phyloP scores from a whole-genome alignment of 768 basidiomycete genomes.

The Trametes coccinea region DNA sequence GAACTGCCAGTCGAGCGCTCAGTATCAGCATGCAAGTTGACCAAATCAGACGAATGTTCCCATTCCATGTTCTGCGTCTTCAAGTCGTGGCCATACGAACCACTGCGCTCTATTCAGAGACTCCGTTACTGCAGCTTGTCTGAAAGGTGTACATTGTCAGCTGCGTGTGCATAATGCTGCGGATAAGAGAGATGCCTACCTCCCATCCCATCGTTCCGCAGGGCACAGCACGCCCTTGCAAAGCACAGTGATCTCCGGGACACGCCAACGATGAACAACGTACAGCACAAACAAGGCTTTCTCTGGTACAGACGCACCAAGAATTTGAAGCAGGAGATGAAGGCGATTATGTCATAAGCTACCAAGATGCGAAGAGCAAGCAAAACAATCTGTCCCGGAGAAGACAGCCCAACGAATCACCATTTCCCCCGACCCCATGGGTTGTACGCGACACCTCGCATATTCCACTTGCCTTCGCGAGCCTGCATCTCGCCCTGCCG shows the following conservation, averaged over 20 bases:
- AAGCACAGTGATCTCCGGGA: no score
- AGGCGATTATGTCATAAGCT: no score
- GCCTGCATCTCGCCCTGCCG: constrained; percentile 47
- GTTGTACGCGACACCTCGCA: constrained; percentile 58
- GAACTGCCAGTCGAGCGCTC: neutral
- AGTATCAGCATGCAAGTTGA: neutral
- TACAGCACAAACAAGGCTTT: no score
- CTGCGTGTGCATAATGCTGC: neutral
- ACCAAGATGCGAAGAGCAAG: neutral
- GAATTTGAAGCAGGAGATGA: no score
- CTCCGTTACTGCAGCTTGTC: neutral
- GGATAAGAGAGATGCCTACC: neutral
- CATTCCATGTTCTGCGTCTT: neutral
- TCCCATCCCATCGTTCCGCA: no score
- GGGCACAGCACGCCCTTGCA: no score
- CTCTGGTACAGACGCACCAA: no score
- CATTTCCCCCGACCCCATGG: constrained; percentile 20
- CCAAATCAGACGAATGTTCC: neutral
- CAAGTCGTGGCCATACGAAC: neutral
- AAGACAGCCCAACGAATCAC: neutral
- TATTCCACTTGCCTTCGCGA: constrained; percentile 57
- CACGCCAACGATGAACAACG: no score
- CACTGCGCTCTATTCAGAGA: neutral
- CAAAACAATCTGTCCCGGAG: neutral
- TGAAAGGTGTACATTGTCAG: neutral